Base-by-base conservation (phyloP, 768 basidiomycete species). In the Suillus sp. region DNA sequence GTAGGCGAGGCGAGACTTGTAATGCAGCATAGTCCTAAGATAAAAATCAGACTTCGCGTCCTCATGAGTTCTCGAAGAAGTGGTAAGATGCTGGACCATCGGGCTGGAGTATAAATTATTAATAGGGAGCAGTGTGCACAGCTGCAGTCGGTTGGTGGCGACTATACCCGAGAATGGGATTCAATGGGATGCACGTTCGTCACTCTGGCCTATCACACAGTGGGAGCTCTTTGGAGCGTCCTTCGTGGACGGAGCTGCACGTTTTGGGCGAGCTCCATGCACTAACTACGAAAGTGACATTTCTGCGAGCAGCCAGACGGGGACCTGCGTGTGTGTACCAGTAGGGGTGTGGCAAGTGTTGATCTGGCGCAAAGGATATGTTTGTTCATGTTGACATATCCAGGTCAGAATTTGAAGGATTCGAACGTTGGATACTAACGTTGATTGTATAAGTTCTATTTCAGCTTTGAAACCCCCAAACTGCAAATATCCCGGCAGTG, bases 1-100 rank as follows among this genome's bases (percentile, higher is more conserved):
- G 72, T 60, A 27, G 83, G 83, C 18, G 72, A 75, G 2, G 76
- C 71, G 34, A 76, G 47, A 56, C 18, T 57, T 3, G 72, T 34
- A 4, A 35, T 14, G 16, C 43, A 48, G 43, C 22, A 65, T 18
- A 64, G 59, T 56, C 61, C 40, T 37, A 64, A 10, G 56, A 18
- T 13, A 47, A 66, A 55, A 35, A 64, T 14, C 22, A 55, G 32
- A 42, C 22, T 25, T 42, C 7, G 35, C n/a, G 40, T 35, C 40
- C 22, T 45, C 65, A 66, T 64, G 30, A 47, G 16, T 53, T 37
- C 18, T 20, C 11, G 22, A 34, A 13, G 14, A 20, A 16, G 11
- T 45, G 25, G 18, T 16, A 34, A 18, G 27, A 40, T 57, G 18
- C 25, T 40, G 38, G 27, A 22, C 16, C 25, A 57, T 57, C 4